Base-by-base conservation (phyloP, 75 land plant genomes). In the Pinus taeda region DNA sequence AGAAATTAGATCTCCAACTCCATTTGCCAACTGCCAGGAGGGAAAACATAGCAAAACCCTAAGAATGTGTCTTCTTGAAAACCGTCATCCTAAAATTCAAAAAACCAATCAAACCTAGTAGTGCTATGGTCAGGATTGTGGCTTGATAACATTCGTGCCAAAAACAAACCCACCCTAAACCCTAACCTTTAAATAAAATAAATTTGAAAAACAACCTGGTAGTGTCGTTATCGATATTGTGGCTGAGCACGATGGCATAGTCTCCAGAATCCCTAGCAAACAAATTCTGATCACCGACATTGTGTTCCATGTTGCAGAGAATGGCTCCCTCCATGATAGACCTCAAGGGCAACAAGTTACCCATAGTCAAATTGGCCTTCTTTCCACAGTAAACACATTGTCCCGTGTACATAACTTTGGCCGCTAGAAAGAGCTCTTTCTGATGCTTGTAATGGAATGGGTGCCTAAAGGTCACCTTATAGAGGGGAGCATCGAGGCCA, bases 261-360 rank as follows among this genome's bases (percentile, higher is more conserved):
- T 87, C 89, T 1, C 89, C 87, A 70, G 84, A 84, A 29, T 81
- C 84, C 8, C 84, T n/a, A 24, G 87, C 87, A 49, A 86, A 77
- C 29, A 59, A 57, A 21, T 83, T 83, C 17, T 86, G 76, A 55
- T 87, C 89, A 9, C 89, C 89, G 24, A 84, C 85, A 58, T 89
- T 85, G 21, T 89, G 91, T 83, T 89, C 89, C 80, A 89, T 85
- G 56, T 89, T 89, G 77, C 91, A 89, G 15, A 89, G 79, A 14
- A 89, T 86, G 18, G 80, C 87, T 13, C 82, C 86, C 58, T 86
- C 86, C 2, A 86, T 86, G 30, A 86, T 81, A n/a, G 81, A 81
- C 74, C 87, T 79, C n/a, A 89, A 61, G 18, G 89, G 91, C 20
- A 89, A 62, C 29, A 87, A 78, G 59, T 89, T 89, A 3, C 91